Conservation (phyloP, 352 stramenopile species). For the Phytopythium ostracodes region DNA sequence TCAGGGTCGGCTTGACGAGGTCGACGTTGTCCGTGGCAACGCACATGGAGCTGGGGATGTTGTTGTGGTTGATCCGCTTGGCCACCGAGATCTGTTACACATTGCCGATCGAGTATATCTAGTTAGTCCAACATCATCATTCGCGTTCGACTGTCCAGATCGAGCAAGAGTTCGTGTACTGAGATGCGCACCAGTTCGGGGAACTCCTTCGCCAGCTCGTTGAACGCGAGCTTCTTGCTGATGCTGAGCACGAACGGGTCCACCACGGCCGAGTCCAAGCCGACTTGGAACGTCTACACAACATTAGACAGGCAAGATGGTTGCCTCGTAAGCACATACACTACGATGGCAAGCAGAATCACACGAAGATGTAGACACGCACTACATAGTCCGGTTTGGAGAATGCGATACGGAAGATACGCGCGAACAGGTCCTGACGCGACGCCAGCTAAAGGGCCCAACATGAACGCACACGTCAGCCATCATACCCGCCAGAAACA, state of each 20-base stretch:
- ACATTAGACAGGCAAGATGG: not conserved
- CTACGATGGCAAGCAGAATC: not conserved
- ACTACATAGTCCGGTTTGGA: constrained; percentile 53
- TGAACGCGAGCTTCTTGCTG: constrained; percentile 74
- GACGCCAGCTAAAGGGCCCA: constrained; percentile 27
- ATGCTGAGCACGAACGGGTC: constrained; percentile 72
- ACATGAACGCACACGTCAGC: not conserved
- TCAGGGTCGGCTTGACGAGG: constrained; percentile 53
- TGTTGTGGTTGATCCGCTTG: constrained; percentile 54
- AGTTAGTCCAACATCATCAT: not conserved
- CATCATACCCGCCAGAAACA: not conserved
- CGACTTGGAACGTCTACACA: constrained; percentile 61
- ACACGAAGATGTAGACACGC: too few species aligned
- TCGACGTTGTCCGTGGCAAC: constrained; percentile 62
- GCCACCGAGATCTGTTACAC: constrained; percentile 47
- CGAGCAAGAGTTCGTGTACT: not conserved
- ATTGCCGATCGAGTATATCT: not conserved
- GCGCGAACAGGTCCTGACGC: constrained; percentile 64
- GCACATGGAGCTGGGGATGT: constrained; percentile 60
- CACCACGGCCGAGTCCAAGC: constrained; percentile 46
- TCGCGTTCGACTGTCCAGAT: not conserved
- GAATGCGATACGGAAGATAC: constrained; percentile 43
- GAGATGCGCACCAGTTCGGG: constrained; percentile 49
- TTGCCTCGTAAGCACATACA: not conserved
- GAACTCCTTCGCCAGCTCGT: constrained; percentile 59